A percentile compares a stretch with the other conserved stretches of the same genome.
phyloP scores from a whole-genome alignment of 257 asterid species.

The Coffea eugenioides region DNA sequence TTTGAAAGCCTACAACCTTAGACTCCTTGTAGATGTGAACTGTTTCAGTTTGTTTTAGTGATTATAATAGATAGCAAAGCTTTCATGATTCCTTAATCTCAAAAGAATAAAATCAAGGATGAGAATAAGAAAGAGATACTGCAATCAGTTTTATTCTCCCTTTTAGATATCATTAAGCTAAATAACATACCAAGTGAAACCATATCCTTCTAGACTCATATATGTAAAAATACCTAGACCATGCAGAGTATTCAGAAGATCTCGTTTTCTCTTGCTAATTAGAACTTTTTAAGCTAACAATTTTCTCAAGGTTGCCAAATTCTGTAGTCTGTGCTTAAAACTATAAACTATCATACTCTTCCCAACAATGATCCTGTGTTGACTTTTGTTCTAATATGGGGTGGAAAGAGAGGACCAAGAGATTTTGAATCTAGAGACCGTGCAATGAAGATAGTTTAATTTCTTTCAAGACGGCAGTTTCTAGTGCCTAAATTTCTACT shows the following conservation, averaged over 20 bases:
- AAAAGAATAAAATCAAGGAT: background rate
- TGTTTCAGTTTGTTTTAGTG: background rate
- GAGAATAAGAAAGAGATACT: background rate
- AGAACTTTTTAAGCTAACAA: background rate
- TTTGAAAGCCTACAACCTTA: background rate
- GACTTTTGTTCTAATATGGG: background rate
- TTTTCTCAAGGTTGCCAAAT: background rate
- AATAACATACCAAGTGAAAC: background rate
- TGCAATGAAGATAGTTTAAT: background rate
- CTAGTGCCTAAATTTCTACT: background rate
- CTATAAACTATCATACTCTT: background rate
- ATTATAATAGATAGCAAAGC: background rate
- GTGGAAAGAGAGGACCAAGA: conserved; percentile 1
- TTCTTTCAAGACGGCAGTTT: background rate
- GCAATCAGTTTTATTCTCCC: background rate
- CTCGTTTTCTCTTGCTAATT: background rate
- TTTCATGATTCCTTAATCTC: background rate
- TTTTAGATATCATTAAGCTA: background rate
- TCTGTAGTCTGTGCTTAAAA: background rate
- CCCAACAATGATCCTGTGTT: background rate
- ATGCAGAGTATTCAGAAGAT: background rate
- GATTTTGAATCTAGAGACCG: background rate
- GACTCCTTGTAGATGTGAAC: background rate
- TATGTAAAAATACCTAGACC: background rate
- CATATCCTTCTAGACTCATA: background rate